These are phyloP conservation scores for Pyrus pyrifolia DNA, from an alignment of 306 rosid genomes.

Conservation along the genomic window DNA sequence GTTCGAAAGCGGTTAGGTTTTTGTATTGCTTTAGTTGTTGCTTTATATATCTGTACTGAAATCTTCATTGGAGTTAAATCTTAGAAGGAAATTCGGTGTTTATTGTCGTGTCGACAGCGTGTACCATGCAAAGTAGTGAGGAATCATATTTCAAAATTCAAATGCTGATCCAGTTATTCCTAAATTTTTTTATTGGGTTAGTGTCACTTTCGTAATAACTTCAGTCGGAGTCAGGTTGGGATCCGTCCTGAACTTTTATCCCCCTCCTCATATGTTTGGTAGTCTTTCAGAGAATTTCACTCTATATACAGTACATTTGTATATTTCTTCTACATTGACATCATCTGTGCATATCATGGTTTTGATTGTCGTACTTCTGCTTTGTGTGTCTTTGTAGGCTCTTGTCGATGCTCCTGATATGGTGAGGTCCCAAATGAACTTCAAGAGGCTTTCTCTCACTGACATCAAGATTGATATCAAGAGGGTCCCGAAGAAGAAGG, in stretches of 20 bases:
- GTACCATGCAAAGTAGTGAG: neutral
- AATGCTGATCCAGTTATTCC: neutral
- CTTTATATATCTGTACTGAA: neutral
- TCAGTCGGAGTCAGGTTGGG: neutral
- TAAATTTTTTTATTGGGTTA: neutral
- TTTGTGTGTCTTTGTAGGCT: slow-evolving; percentile 38
- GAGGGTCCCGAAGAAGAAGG: slow-evolving; percentile 91
- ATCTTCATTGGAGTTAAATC: neutral
- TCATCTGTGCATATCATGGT: neutral
- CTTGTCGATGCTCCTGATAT: slow-evolving; percentile 89
- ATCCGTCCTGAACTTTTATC: neutral
- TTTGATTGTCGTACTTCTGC: neutral
- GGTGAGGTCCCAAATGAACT: slow-evolving; percentile 72
- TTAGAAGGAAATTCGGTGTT: neutral
- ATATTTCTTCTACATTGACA: neutral
- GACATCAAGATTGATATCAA: slow-evolving; percentile 87
- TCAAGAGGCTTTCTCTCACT: slow-evolving; percentile 89
- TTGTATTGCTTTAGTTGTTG: neutral
- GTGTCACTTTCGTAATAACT: neutral
- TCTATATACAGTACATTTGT: too few relatives aligned
- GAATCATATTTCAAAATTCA: neutral
- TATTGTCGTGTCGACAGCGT: neutral
- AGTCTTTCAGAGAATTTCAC: neutral
- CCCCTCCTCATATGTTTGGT: neutral
- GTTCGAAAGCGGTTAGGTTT: neutral